These are phyloP conservation scores for Saccharomycopsis crataegensis DNA, from an alignment of 1,139 yeast species.

Conservation along the genomic window DNA sequence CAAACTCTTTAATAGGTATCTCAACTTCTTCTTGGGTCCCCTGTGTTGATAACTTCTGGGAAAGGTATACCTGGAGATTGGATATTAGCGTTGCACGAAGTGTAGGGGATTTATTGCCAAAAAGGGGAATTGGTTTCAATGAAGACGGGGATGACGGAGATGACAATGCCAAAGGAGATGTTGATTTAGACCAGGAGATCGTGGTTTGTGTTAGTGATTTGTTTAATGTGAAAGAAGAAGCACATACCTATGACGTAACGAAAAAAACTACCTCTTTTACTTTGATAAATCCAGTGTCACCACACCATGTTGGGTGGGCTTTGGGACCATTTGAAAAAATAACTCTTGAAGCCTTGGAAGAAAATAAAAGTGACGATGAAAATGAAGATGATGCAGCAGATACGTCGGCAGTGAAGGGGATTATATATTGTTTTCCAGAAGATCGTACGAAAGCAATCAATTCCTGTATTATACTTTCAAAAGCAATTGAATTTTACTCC, in stretches of 20 bases:
- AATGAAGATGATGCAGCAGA: constrained; percentile 36
- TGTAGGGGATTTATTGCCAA: constrained; percentile 47
- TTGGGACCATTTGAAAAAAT: constrained; percentile 73
- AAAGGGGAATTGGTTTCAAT: constrained; percentile 13
- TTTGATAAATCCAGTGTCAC: constrained; percentile 78
- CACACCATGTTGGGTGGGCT: constrained; percentile 97
- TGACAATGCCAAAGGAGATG: constrained; percentile 32
- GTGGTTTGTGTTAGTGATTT: constrained; percentile 75
- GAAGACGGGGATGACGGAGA: constrained; percentile 35
- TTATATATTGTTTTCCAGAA: constrained; percentile 52
- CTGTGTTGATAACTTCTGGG: constrained; percentile 84
- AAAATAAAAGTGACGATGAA: constrained; percentile 27
- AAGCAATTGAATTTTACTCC: constrained; percentile 76
- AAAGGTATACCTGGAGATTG: constrained; percentile 86
- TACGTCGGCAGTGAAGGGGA: constrained; percentile 38
- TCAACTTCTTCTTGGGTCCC: constrained; percentile 97
- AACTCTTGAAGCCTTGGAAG: constrained; percentile 29
- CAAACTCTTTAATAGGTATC: constrained; percentile 68
- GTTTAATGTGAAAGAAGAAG: constrained; percentile 41
- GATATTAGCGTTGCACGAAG: constrained; percentile 79
- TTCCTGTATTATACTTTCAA: constrained; percentile 67
- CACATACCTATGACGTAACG: constrained; percentile 55
- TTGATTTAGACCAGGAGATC: constrained; percentile 47
- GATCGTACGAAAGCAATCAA: constrained; percentile 55
- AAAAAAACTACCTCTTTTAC: constrained; percentile 78